Base-by-base conservation (phyloP, 768 basidiomycete species). In the Lactarius hatsudake region DNA sequence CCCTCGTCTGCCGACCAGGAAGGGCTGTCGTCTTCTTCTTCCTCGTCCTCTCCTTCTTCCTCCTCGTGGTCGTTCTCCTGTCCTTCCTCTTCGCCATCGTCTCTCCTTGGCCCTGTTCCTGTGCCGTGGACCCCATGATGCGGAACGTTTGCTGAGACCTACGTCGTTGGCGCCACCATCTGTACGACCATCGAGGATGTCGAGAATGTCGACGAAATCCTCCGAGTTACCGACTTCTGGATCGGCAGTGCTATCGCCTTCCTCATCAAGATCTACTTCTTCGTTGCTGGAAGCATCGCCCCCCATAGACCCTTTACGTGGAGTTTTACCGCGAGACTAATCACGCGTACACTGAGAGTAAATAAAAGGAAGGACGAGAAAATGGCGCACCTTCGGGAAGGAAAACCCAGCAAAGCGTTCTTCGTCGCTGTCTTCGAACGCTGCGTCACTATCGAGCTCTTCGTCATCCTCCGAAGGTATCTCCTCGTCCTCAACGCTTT, bases 401-500 rank as follows among this genome's bases (percentile, higher is more conserved):
- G 68, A 71, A 69, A 89, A 89, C 3, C 86, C 88, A 12, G 86
- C 87, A 76, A 87, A 93, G 3, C 82, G 79, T n/a, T 94, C 92
- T 65, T 87, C 87, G 40, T 93, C 92, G 63, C 84, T 87, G 74
- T 91, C 89, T 68, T 92, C 90, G 67, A 93, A 91, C 1, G 91
- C 93, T 68, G 82, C 87, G 72, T 95, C 94, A 69, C 87, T 90
- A 67, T 93, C 90, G 55, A 94, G 84, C 67, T 94, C 92, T 73
- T 94, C 92, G 73, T 95, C 93, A 69, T 95, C 90, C 1, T 78
- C 86, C 67, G 84, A 86, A 40, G 81, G 69, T 3, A 77, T 66
- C 56, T 73, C 69, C 15, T 73, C 76, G 8, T 73, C 68, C 15
- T 75, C 77, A 18, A 73, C 78, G 56, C 73, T 74, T 68, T 76